phyloP scores from a whole-genome alignment of 2,329 filamentous ascomycete genomes.

The Magnaporthiopsis incrustans region DNA sequence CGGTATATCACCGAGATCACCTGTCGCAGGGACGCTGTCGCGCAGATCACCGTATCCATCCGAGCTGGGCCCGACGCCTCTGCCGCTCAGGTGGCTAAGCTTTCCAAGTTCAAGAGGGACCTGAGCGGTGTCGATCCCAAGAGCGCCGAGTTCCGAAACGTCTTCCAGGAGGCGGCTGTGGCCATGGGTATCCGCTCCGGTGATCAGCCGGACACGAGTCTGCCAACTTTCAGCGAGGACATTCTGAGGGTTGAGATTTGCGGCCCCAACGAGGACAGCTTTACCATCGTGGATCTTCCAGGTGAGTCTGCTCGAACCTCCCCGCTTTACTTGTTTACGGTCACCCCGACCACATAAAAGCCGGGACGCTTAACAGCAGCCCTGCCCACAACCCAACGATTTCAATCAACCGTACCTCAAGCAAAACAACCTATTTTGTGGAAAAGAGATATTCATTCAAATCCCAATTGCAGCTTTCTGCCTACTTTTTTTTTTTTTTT shows the following conservation, averaged over 20 bases:
- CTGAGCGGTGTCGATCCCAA: slow-evolving; percentile 18
- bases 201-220: not conserved
- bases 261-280: slow-evolving; percentile 34
- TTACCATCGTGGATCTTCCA: slow-evolving; percentile 44
- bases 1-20: slow-evolving; percentile 39
- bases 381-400: no score
- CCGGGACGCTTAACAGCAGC: no score
- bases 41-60: slow-evolving; percentile 18
- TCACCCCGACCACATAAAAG: no score
- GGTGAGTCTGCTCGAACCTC: slow-evolving; percentile 16
- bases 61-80: slow-evolving; percentile 9
- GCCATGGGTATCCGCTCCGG: not conserved
- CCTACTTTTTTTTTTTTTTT: no score
- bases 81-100: not conserved
- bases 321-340: not conserved
- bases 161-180: slow-evolving; percentile 29
- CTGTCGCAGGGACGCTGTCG: slow-evolving; percentile 18
- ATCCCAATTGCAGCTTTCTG: no score
- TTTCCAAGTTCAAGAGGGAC: slow-evolving; percentile 24
- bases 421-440: no score
- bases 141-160: slow-evolving; percentile 21
- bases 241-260: slow-evolving; percentile 33
- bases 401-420: no score
- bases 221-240: slow-evolving; percentile 33
- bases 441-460: no score